Conservation (phyloP, 345 rosid species). For the Salix koriyanagi region DNA sequence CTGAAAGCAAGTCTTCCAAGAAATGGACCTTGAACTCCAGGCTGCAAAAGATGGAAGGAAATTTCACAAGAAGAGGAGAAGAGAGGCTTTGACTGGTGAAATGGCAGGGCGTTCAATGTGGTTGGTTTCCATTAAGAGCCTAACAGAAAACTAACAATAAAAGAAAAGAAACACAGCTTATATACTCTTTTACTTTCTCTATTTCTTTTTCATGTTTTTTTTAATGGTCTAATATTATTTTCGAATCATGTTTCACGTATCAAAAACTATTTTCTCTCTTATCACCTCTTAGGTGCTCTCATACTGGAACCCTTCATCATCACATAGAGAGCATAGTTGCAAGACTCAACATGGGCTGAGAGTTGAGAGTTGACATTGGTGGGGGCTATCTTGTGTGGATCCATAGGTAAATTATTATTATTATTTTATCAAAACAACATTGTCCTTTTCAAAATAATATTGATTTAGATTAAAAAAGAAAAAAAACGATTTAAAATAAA, state of each 20-base stretch:
- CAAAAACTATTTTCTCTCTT: too few species aligned
- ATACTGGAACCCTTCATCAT: too few species aligned
- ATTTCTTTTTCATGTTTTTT: conserved; percentile 1
- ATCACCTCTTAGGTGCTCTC: too few species aligned
- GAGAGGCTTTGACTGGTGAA: conserved; percentile 1
- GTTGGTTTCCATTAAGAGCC: conserved; percentile 31
- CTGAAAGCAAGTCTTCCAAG: background rate
- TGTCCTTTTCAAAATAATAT: too few species aligned
- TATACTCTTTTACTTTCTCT: conserved; percentile 8
- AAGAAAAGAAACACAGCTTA: conserved; percentile 14
- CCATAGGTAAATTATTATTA: too few species aligned
- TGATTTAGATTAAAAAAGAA: background rate
- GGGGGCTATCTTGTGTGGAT: too few species aligned
- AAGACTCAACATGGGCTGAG: too few species aligned
- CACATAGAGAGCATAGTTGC: too few species aligned
- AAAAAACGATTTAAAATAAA: background rate
- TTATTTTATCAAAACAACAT: too few species aligned
- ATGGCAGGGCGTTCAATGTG: background rate
- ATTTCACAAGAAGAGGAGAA: conserved; percentile 6
- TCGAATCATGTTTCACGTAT: too few species aligned
- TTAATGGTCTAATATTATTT: background rate
- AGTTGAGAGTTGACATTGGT: too few species aligned
- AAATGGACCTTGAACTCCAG: background rate
- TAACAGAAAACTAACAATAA: conserved; percentile 6
- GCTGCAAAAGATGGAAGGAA: background rate